Percentiles rank a stretch among this genome's conserved stretches.
phyloP scores from a whole-genome alignment of 441 rosid species.

The Adansonia madagascariensis region DNA sequence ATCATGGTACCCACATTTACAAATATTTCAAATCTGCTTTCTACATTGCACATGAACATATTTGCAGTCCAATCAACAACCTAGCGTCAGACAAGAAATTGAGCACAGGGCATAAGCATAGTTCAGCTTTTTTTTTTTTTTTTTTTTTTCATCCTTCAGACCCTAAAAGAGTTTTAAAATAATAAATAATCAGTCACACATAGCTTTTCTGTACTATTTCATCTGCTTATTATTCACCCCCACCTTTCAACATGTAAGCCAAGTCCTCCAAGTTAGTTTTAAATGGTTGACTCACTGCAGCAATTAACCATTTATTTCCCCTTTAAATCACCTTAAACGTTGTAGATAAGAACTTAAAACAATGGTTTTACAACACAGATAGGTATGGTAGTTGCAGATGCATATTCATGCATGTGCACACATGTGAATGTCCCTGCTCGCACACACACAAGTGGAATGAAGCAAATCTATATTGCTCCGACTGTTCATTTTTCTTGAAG shows the following conservation, averaged over 20 bases:
- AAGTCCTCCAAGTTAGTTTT: not conserved
- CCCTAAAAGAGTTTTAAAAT: not conserved
- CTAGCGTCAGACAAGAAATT: not conserved
- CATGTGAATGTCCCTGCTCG: not conserved
- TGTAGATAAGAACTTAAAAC: not conserved
- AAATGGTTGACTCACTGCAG: not conserved
- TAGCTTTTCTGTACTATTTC: not conserved
- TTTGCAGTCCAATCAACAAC: not conserved
- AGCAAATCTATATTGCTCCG: not conserved
- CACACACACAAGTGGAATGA: not conserved
- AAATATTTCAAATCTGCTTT: not conserved
- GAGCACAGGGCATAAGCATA: not conserved
- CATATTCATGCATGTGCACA: constrained; percentile 4
- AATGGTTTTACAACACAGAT: not conserved
- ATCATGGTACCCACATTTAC: not conserved
- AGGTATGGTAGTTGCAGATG: not conserved
- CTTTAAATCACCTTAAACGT: not conserved
- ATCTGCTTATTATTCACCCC: not conserved
- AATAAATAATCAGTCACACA: not conserved
- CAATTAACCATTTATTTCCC: not conserved
- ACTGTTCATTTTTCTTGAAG: no score
- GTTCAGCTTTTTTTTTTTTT: not conserved
- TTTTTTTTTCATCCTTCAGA: not conserved
- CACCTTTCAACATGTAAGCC: not conserved
- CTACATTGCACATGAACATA: not conserved